Base-by-base conservation (phyloP, 192 early-diverging fungal genomes). In the Coemansia sp. region DNA sequence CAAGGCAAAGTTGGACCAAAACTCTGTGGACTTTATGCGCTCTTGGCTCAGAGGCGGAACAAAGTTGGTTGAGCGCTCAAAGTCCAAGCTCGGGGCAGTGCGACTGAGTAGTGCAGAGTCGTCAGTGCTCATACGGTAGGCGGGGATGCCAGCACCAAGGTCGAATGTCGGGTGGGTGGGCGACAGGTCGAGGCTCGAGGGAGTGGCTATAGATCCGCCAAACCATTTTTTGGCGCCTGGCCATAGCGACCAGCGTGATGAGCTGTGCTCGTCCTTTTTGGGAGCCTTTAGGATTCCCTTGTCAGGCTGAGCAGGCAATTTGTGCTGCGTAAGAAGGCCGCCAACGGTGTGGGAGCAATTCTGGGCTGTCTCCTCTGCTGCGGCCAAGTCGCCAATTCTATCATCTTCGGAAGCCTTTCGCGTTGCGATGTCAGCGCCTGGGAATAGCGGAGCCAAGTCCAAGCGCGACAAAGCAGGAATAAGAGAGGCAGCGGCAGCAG, bases 11-110 rank as follows among this genome's bases (percentile, higher is more conserved):
- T 72, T 78, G 32, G 75, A 62, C 75, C 75, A 78, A 43, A 78
- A 78, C 62, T 78, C 75, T n/a, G 75, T 78, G 3, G 75, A 72
- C 34, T 68, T 72, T 67, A 78, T 72, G 58, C 75, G 75, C 56
- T 78, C 75, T 39, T 78, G 75, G 56, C 75, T 78, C 40, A 78
- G 60, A 18, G 75, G 75, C 39, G 75, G 75, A 32, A 78, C 75
- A 26, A 72, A 46, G 43, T 54, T 71, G 17, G 66, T 78, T 0
- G 75, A 65, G 32, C 75, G 75, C 62, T 78, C 75, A 62, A 78
- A 78, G 33, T 78, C 75, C 29, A 78, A 29, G 48, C 75, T 78
- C 10, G 75, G 75, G 3, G 75, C 75, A 18, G 75, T 78, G 19
- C 75, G 56, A 42, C 62, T 68, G 18, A 58, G 53, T 12, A 19